Percentiles rank a stretch among this genome's conserved stretches.
These are phyloP conservation scores for Talinum fruticosum DNA, from an alignment of 148 eudicot genomes.

Conservation along the genomic window DNA sequence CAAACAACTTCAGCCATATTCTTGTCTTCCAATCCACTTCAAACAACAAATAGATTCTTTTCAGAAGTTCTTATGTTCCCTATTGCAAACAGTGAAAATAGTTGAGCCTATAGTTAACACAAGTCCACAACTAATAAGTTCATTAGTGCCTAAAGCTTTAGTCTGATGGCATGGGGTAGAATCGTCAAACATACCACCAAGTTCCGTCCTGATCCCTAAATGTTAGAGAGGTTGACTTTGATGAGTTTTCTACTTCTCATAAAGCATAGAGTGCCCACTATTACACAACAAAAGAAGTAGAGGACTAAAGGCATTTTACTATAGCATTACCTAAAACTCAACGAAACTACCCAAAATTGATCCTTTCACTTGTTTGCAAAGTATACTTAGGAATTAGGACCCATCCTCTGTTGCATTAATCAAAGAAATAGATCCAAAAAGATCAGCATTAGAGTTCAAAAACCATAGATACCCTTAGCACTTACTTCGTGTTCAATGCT, in stretches of 20 bases:
- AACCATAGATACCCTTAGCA: background rate
- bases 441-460: background rate
- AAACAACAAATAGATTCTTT: background rate
- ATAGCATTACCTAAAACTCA: background rate
- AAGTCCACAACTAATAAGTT: background rate
- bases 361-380: background rate
- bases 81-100: background rate
- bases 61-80: background rate
- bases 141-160: background rate
- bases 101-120: background rate
- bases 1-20: background rate
- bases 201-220: background rate
- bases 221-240: background rate
- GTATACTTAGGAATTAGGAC: background rate
- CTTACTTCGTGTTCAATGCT: conserved; percentile 97
- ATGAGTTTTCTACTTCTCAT: background rate
- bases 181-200: too few relatives aligned
- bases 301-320: background rate
- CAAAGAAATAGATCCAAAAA: background rate
- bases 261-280: background rate
- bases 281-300: background rate
- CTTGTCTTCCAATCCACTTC: background rate
- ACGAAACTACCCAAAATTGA: background rate
- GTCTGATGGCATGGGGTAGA: background rate
- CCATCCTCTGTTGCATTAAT: background rate